Percentiles rank a stretch among this genome's conserved stretches.
These are phyloP conservation scores for Aspergillus tubingensis DNA, from an alignment of 2,329 filamentous ascomycete genomes.

Conservation along the genomic window DNA sequence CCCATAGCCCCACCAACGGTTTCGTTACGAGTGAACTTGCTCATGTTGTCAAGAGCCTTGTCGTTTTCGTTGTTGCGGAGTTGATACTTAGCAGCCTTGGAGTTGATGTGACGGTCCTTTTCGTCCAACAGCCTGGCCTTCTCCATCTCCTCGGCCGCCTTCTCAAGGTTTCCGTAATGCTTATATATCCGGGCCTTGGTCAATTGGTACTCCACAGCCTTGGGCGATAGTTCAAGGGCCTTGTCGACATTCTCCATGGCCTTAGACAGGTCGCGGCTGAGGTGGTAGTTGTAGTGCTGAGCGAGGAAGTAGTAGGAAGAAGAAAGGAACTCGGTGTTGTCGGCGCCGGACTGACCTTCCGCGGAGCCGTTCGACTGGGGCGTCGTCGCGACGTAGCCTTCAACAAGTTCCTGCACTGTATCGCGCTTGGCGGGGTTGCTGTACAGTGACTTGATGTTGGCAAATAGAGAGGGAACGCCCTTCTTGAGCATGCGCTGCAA, in stretches of 20 bases:
- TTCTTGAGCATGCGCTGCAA: conserved; percentile 83
- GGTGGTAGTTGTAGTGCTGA: conserved; percentile 92
- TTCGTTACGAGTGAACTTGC: conserved; percentile 91
- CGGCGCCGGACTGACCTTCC: conserved; percentile 51
- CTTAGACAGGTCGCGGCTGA: conserved; percentile 80
- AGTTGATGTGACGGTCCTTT: conserved; percentile 96
- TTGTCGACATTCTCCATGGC: conserved; percentile 81
- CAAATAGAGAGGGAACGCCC: conserved; percentile 93
- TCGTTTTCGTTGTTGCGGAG: conserved; percentile 90
- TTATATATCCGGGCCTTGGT: conserved; percentile 95
- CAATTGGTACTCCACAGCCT: conserved; percentile 89
- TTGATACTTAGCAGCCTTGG: conserved; percentile 95
- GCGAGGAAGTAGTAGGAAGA: conserved; percentile 90
- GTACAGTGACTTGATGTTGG: conserved; percentile 94
- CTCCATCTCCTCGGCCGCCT: conserved; percentile 87
- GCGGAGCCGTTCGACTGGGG: conserved; percentile 53
- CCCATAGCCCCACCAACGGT: conserved; percentile 82
- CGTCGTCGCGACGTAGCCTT: conserved; percentile 66
- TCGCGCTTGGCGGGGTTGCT: conserved; percentile 73
- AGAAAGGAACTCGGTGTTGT: conserved; percentile 65
- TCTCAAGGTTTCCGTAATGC: conserved; percentile 75
- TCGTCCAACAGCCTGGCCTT: conserved; percentile 80
- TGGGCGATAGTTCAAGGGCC: conserved; percentile 75
- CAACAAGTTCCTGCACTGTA: conserved; percentile 72
- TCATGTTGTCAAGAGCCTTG: conserved; percentile 81